Conservation (phyloP, 2,329 filamentous ascomycete species). For the Fusarium acutatum region DNA sequence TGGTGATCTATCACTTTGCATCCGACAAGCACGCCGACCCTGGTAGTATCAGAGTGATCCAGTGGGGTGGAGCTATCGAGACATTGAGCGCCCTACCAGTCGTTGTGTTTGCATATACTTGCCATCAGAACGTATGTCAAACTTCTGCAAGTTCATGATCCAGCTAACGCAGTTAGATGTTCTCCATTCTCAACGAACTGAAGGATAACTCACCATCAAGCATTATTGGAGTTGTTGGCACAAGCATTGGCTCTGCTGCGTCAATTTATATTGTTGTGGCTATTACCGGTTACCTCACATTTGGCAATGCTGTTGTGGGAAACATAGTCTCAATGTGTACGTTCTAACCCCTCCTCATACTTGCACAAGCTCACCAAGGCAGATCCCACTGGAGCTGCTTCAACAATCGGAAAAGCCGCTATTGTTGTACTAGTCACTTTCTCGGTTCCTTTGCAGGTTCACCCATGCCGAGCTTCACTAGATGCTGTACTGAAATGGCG, state of each 20-base stretch:
- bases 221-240: slow-evolving; percentile 79
- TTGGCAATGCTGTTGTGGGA: slow-evolving; percentile 86
- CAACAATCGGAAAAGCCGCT: slow-evolving; percentile 91
- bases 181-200: slow-evolving; percentile 97
- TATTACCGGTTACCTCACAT: slow-evolving; percentile 94
- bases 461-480: slow-evolving; percentile 93
- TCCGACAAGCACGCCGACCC: slow-evolving; percentile 79
- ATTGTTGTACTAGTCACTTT: slow-evolving; percentile 98
- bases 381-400: slow-evolving; percentile 66
- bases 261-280: slow-evolving; percentile 89
- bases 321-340: slow-evolving; percentile 95
- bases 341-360: slow-evolving; percentile 42
- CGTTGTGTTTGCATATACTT: slow-evolving; percentile 99
- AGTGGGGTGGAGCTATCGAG: slow-evolving; percentile 81
- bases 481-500: slow-evolving; percentile 96
- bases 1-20: slow-evolving; percentile 92
- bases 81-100: slow-evolving; percentile 89
- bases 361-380: slow-evolving; percentile 30
- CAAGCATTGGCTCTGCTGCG: slow-evolving; percentile 89
- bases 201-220: slow-evolving; percentile 78
- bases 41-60: slow-evolving; percentile 77
- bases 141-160: neutral
- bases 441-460: slow-evolving; percentile 93
- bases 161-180: slow-evolving; percentile 73
- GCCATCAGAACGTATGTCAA: slow-evolving; percentile 86